Evolutionary conservation across 176 grass and related monocot genomes (phyloP).

Genomic region (Aegilops speltoides): DNA sequence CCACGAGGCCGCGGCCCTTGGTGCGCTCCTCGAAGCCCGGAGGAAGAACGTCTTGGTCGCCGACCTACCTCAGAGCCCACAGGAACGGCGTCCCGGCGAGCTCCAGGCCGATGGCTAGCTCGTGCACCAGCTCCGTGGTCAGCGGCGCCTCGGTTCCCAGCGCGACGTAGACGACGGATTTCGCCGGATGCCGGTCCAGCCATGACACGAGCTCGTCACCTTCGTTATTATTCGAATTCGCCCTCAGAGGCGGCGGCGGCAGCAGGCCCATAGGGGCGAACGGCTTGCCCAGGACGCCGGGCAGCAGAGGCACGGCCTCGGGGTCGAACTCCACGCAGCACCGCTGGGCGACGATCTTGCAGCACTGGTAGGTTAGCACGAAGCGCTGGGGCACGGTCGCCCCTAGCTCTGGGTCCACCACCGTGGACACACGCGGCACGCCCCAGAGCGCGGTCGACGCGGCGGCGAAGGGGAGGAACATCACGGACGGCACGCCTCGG

Average conservation of each 20-base stretch:
- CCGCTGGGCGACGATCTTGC: not conserved
- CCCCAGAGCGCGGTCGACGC: not conserved
- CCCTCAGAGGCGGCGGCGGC: not conserved
- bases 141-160: conserved; percentile 4
- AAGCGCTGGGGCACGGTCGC: not conserved
- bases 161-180: not conserved
- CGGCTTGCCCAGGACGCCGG: not conserved
- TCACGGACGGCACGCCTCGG: not conserved
- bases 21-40: not conserved
- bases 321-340: not conserved
- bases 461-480: not conserved
- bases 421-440: not conserved
- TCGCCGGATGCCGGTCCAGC: not conserved
- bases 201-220: not conserved
- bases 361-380: not conserved
- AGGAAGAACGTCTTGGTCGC: not conserved
- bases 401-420: not conserved
- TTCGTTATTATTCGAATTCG: not conserved
- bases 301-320: not conserved
- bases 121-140: not conserved
- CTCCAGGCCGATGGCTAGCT: not conserved
- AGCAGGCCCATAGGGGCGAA: not conserved
- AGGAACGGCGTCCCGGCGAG: not conserved
- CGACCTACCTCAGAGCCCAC: not conserved
- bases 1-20: conserved; percentile 8